Evolutionary conservation across 306 rosid species (phyloP).

Genomic region (Argentina anserina): DNA sequence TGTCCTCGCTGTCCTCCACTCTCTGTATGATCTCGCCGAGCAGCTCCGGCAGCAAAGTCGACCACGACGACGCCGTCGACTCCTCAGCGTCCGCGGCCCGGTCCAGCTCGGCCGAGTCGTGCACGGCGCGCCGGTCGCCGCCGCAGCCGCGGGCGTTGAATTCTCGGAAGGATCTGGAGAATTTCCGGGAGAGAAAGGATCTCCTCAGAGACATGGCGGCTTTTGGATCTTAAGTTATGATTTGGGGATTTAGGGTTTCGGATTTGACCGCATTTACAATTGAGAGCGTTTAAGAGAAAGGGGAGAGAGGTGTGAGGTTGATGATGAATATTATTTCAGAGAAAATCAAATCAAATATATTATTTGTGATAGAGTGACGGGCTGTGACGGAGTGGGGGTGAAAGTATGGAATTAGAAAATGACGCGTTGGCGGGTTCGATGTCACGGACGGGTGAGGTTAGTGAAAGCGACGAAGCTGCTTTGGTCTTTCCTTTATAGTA

Average conservation of each 20-base stretch:
- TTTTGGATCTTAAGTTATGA: no score
- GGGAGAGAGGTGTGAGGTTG: not conserved
- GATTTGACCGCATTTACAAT: slow-evolving; percentile 18
- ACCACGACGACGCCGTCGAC: slow-evolving; percentile 46
- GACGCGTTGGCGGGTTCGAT: slow-evolving; percentile 6
- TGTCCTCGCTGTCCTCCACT: slow-evolving; percentile 65
- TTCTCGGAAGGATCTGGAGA: slow-evolving; percentile 65
- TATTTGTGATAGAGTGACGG: not conserved
- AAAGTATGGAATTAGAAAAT: not conserved
- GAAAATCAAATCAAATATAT: not conserved
- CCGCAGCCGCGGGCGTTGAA: no score
- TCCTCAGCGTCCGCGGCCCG: slow-evolving; percentile 11
- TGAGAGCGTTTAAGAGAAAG: not conserved
- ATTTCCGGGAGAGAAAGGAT: slow-evolving; percentile 65
- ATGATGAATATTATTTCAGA: slow-evolving; percentile 12
- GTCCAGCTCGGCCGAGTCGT: slow-evolving; percentile 16
- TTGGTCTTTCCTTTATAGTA: not conserved
- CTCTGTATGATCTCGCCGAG: slow-evolving; percentile 73
- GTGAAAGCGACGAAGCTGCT: not conserved
- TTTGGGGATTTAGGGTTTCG: slow-evolving; percentile 24
- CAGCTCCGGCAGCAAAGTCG: slow-evolving; percentile 81
- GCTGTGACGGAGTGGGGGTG: not conserved
- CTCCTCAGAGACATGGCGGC: slow-evolving; percentile 58
- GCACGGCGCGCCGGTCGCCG: not conserved
- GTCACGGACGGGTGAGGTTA: slow-evolving; percentile 13